Conservation (phyloP, 306 rosid genomes). For the Cucumis cinereus region DNA sequence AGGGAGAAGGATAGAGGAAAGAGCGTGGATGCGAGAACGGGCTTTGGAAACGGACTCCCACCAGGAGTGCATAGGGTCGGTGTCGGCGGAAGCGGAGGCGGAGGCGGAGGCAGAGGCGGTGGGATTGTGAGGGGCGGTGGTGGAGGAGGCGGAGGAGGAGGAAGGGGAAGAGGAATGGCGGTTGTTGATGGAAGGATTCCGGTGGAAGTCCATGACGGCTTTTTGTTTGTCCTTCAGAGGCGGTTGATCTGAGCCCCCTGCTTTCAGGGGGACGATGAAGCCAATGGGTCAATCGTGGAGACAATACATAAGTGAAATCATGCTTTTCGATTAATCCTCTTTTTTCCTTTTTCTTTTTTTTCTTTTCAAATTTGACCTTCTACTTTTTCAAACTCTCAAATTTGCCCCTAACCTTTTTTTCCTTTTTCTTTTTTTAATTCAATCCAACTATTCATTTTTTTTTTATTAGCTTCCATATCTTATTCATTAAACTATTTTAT, state of each 20-base stretch:
- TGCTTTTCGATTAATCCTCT: neutral
- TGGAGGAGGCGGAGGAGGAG: constrained; percentile 23
- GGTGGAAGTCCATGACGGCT: constrained; percentile 37
- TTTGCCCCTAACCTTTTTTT: neutral
- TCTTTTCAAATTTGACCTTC: neutral
- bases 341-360: too few relatives aligned
- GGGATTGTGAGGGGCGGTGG: constrained; percentile 7
- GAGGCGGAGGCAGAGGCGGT: constrained; percentile 6
- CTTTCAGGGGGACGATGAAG: constrained; percentile 5
- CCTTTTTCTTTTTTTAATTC: neutral
- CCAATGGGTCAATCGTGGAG: neutral
- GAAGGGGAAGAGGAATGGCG: constrained; percentile 23
- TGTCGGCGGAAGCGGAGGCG: constrained; percentile 15
- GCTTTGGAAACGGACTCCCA: constrained; percentile 95
- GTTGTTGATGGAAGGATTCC: constrained; percentile 15
- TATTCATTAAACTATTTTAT: too few relatives aligned
- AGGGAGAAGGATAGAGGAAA: constrained; percentile 42
- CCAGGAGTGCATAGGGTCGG: constrained; percentile 87
- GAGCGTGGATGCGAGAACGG: constrained; percentile 79
- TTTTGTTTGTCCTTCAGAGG: neutral
- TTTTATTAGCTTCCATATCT: too few relatives aligned
- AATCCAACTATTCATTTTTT: too few relatives aligned
- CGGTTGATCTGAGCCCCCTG: constrained; percentile 1
- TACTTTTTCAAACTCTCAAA: neutral
- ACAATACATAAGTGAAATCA: neutral